These are phyloP conservation scores for Linnemannia schmuckeri DNA, from an alignment of 192 early-diverging fungal genomes.

Conservation along the genomic window DNA sequence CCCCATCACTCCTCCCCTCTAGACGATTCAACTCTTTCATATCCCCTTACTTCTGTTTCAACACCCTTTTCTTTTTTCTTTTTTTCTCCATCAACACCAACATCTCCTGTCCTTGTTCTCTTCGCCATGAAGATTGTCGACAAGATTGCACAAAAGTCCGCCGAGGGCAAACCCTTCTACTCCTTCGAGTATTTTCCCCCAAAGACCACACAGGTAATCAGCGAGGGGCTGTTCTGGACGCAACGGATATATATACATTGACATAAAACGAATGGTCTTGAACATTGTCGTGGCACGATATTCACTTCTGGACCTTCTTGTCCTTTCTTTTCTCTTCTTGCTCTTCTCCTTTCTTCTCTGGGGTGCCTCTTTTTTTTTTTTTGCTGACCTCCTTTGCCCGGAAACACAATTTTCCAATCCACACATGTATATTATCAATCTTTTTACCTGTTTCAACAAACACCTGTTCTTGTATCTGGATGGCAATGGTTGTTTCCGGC, in stretches of 20 bases:
- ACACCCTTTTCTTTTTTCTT: not conserved
- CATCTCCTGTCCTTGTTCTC: not conserved
- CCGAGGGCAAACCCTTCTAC: constrained; percentile 73
- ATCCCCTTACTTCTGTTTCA: not conserved
- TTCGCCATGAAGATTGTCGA: constrained; percentile 73
- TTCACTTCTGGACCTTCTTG: constrained; percentile 54
- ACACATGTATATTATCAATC: no score
- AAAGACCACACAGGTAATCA: constrained; percentile 79
- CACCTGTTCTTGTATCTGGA: constrained; percentile 44
- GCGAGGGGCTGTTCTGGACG: constrained; percentile 11
- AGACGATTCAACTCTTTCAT: not conserved
- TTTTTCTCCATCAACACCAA: not conserved
- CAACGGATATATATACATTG: not conserved
- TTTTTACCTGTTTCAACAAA: not conserved
- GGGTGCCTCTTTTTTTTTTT: not conserved
- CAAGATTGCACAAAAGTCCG: constrained; percentile 71
- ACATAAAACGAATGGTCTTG: not conserved
- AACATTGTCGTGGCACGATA: constrained; percentile 18
- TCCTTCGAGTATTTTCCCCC: constrained; percentile 97
- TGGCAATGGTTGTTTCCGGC: not conserved
- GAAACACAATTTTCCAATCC: not conserved
- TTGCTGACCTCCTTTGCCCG: no score
- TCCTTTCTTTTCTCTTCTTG: not conserved
- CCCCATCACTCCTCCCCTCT: not conserved
- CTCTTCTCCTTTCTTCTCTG: not conserved